Evolutionary conservation across 1,139 yeast genomes (phyloP), one percentile per base, ranked within the genome.

Genomic region (Tardiomyces digboiensis): DNA sequence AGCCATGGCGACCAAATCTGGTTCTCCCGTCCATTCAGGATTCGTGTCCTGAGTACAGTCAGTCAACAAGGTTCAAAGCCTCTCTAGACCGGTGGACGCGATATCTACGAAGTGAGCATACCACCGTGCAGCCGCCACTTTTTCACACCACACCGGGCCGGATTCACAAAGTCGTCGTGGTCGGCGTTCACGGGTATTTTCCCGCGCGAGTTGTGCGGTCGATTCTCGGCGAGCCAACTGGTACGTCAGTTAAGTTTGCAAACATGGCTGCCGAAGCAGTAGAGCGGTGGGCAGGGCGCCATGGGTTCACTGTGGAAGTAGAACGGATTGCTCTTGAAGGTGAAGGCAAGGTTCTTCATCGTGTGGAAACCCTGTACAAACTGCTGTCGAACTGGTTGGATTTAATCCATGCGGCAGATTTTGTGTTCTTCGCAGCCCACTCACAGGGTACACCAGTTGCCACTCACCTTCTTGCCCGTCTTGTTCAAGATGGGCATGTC

Each of bases 371-470:
- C 54, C 85, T 89, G 54, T 83, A 80, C 47, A 78, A 80, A 26
- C 76, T 86, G 39, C 70, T 91, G 61, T 68, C 70, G 52, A 80
- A 80, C 59, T 85, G 93, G 88, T 66, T 72, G 39, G 68, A 76
- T 19, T 87, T 84, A 53, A 70, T 91, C 22, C 74, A 76, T 44
- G 72, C 76, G 23, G 89, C 96, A 0, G 97, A 91, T 60, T 82
- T 83, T 53, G 77, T 91, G 10, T 87, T 82, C 59, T 75, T 91
- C 51, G 96, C 96, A 1, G 80, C 95, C 0, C 98, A 91, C 65
- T 87, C 97, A 0, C 98, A 91, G 63, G 97, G 98, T 0, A 82
- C 93, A 44, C 97, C 95, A 0, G 97, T 91, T 0, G 79, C 95
- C 1, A 79, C 87, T 1, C 82, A 87, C 41, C 61, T 91, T 23